A percentile compares a stretch with the other conserved stretches of the same genome.
These are phyloP conservation scores for Medicago lupulina DNA, from an alignment of 306 rosid genomes.

Conservation along the genomic window DNA sequence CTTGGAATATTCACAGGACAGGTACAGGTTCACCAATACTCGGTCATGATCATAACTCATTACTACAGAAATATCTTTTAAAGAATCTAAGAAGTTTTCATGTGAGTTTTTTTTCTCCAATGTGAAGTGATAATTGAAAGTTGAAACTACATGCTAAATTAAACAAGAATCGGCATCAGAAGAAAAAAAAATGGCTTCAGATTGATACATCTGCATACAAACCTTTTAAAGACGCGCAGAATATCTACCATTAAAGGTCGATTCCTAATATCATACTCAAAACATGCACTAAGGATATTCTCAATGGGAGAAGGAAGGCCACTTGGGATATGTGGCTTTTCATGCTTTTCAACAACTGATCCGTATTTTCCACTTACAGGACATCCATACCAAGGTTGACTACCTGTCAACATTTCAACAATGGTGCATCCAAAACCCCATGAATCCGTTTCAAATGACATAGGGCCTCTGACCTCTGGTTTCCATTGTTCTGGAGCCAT, in stretches of 20 bases:
- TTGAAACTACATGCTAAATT: background rate
- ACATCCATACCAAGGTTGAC: conserved; percentile 80
- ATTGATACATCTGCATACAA: conserved; percentile 35
- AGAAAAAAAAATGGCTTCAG: conserved; percentile 29
- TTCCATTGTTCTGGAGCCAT: conserved; percentile 99
- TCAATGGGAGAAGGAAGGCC: conserved; percentile 85
- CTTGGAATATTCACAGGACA: background rate
- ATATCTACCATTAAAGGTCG: conserved; percentile 80
- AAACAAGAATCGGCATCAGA: conserved; percentile 2
- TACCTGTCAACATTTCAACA: conserved; percentile 91
- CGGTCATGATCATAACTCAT: background rate
- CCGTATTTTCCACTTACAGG: conserved; percentile 65
- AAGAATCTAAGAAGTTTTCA: background rate
- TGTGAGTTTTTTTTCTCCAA: background rate
- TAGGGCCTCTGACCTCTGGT: conserved; percentile 87
- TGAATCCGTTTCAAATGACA: conserved; percentile 86
- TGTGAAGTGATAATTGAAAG: background rate
- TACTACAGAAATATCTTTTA: background rate
- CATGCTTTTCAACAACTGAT: conserved; percentile 73
- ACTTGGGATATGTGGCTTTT: conserved; percentile 76
- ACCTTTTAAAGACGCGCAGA: conserved; percentile 75
- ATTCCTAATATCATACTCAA: conserved; percentile 90
- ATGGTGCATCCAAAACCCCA: conserved; percentile 95
- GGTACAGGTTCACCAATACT: background rate
- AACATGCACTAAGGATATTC: conserved; percentile 79